A percentile compares a stretch with the other conserved stretches of the same genome.
Conservation (phyloP, 2,329 filamentous ascomycete genomes). For the Ceratocystis variospora region DNA sequence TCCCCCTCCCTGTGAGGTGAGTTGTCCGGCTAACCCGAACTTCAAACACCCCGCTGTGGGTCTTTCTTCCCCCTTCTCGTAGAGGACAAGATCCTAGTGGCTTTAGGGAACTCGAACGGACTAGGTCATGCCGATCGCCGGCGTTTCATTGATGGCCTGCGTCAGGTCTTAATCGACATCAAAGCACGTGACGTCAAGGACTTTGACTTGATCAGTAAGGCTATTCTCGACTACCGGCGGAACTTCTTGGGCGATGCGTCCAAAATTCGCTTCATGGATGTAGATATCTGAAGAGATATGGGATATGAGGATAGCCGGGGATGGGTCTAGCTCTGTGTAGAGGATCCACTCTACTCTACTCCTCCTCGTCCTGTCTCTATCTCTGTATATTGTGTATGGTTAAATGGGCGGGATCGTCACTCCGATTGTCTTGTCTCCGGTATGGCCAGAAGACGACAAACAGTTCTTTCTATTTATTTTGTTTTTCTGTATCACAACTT, state of each 20-base stretch:
- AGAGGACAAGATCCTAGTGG: conserved; percentile 63
- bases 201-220: conserved; percentile 51
- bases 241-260: conserved; percentile 50
- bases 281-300: conserved; percentile 11
- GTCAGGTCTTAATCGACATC: conserved; percentile 45
- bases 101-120: conserved; percentile 53
- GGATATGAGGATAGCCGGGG: no score
- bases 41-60: not conserved
- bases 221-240: conserved; percentile 53
- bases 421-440: no score
- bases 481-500: no score
- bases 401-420: no score
- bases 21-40: conserved; percentile 8
- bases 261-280: conserved; percentile 33
- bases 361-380: no score
- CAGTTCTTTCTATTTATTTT: no score
- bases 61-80: conserved; percentile 11
- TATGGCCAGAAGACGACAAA: no score
- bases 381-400: no score
- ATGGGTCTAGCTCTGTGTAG: not conserved
- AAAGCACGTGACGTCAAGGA: conserved; percentile 48
- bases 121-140: conserved; percentile 47
- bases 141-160: conserved; percentile 49
- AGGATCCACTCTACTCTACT: no score
- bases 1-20: conserved; percentile 6